phyloP scores from a whole-genome alignment of 805 yeast species.

The Yarrowia sp. region DNA sequence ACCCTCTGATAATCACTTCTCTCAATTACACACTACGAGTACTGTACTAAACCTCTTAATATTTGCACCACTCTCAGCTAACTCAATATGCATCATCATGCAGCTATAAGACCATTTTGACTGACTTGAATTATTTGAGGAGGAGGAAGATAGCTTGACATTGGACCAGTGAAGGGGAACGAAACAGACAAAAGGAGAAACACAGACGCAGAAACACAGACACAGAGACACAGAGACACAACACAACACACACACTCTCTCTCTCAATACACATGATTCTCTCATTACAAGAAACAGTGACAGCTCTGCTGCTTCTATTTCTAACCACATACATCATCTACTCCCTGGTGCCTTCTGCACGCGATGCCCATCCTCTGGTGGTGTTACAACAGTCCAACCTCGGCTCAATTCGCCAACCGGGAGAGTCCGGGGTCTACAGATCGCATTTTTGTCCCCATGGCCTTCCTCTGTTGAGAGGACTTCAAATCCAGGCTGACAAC shows the following conservation, averaged over 20 bases:
- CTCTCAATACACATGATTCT: background rate
- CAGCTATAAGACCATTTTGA: constrained; percentile 7
- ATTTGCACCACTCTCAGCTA: background rate
- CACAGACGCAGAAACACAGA: background rate
- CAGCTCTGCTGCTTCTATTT: constrained; percentile 3
- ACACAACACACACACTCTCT: background rate
- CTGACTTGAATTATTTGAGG: background rate
- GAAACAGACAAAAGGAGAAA: background rate
- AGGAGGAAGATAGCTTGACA: background rate
- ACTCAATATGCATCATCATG: constrained; percentile 20
- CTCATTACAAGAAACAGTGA: constrained; percentile 3
- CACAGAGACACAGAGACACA: background rate
- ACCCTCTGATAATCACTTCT: no score
- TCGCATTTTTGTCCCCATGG: constrained; percentile 78
- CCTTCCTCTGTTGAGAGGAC: constrained; percentile 69
- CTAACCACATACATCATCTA: constrained; percentile 37
- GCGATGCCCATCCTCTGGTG: constrained; percentile 51
- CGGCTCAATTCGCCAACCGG: constrained; percentile 65
- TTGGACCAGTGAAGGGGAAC: no score
- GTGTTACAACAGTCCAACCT: constrained; percentile 65
- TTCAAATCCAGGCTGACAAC: constrained; percentile 55
- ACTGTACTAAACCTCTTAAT: no score
- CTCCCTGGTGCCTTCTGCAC: constrained; percentile 45
- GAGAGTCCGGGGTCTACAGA: constrained; percentile 79
- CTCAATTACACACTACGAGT: no score